Conservation (phyloP, 2,329 filamentous ascomycete species). For the Exophiala dermatitidis region DNA sequence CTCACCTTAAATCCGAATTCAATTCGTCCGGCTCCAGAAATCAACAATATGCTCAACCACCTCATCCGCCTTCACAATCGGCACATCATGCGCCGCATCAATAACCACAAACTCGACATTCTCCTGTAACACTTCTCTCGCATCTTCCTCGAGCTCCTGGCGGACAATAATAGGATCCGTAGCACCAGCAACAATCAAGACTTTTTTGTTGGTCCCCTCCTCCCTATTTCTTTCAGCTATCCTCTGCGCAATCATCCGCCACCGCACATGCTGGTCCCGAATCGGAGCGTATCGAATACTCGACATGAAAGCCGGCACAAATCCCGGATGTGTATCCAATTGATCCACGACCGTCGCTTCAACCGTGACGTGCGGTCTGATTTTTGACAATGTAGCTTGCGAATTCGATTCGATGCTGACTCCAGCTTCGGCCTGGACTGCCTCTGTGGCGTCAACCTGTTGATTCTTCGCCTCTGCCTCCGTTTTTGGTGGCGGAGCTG, state of each 20-base stretch:
- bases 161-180: slow-evolving; percentile 61
- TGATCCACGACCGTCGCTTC: slow-evolving; percentile 64
- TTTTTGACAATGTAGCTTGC: slow-evolving; percentile 47
- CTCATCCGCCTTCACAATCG: slow-evolving; percentile 53
- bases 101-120: slow-evolving; percentile 53
- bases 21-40: slow-evolving; percentile 33
- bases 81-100: slow-evolving; percentile 63
- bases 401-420: slow-evolving; percentile 31
- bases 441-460: slow-evolving; percentile 36
- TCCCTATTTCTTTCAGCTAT: slow-evolving; percentile 40
- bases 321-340: slow-evolving; percentile 57
- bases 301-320: slow-evolving; percentile 63
- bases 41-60: slow-evolving; percentile 49
- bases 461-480: slow-evolving; percentile 28
- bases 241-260: slow-evolving; percentile 50
- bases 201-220: slow-evolving; percentile 34
- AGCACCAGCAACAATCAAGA: slow-evolving; percentile 60
- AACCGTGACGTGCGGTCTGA: slow-evolving; percentile 49
- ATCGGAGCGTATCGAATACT: slow-evolving; percentile 65
- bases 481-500: slow-evolving; percentile 27
- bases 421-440: slow-evolving; percentile 40
- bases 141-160: slow-evolving; percentile 58
- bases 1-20: too few species aligned
- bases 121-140: slow-evolving; percentile 48
- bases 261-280: slow-evolving; percentile 55